These are phyloP conservation scores for Pythium phragmitis DNA, from an alignment of 352 stramenopile species.

Conservation along the genomic window DNA sequence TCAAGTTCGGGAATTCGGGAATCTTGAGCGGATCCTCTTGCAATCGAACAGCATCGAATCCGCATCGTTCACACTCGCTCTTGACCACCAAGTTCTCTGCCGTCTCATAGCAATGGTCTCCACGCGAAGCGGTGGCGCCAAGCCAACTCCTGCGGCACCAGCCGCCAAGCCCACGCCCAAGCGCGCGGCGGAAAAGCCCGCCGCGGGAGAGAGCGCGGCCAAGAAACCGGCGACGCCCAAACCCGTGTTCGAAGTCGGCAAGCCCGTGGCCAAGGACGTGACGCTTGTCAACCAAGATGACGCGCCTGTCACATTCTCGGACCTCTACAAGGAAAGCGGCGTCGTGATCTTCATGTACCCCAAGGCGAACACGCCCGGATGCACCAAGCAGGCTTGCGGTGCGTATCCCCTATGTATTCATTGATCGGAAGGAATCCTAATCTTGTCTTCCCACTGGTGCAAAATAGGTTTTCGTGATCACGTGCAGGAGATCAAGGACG, in stretches of 20 bases:
- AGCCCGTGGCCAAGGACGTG: slow-evolving; percentile 55
- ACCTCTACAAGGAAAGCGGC: slow-evolving; percentile 73
- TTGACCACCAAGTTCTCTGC: neutral
- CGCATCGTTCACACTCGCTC: neutral
- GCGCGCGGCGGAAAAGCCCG: slow-evolving; percentile 29
- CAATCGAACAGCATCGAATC: slow-evolving; percentile 23
- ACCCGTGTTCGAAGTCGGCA: slow-evolving; percentile 37
- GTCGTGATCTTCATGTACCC: slow-evolving; percentile 91
- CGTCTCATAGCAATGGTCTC: slow-evolving; percentile 19
- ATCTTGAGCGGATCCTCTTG: neutral
- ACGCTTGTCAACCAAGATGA: slow-evolving; percentile 76
- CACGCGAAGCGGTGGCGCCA: slow-evolving; percentile 23
- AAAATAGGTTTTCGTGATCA: slow-evolving; percentile 81
- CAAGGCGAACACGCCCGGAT: slow-evolving; percentile 81
- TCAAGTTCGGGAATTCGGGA: slow-evolving; percentile 28
- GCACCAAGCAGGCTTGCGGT: slow-evolving; percentile 88
- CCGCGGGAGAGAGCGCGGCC: slow-evolving; percentile 27
- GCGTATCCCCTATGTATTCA: slow-evolving; percentile 7
- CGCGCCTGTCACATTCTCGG: slow-evolving; percentile 49
- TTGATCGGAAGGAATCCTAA: neutral
- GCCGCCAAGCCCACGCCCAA: slow-evolving; percentile 37
- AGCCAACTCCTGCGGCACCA: slow-evolving; percentile 19
- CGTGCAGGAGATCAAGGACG: slow-evolving; percentile 77
- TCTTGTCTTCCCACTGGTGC: neutral
- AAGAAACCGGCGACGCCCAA: slow-evolving; percentile 44